Base-by-base conservation (phyloP, 352 stramenopile species). In the Pythium rhizo-oryzae region DNA sequence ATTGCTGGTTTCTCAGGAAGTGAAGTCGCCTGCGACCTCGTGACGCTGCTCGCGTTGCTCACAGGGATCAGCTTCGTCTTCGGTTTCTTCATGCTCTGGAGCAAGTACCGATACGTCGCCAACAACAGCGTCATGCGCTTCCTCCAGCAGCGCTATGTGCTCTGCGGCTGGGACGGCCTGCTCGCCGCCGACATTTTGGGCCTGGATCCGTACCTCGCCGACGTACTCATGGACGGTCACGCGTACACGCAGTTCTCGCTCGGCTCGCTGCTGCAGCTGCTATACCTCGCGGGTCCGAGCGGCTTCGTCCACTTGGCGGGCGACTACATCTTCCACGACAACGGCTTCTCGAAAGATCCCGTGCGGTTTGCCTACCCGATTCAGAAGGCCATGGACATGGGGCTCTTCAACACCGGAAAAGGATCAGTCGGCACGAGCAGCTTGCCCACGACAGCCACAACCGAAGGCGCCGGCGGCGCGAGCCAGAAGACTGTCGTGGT, bases 21-120 rank as follows among this genome's bases (percentile, higher is more conserved):
- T 33, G 81, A 89, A 58, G 78, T 86, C 59, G 75, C 85, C 39
- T 79, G 79, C 25, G 81, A 90, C 41, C 71, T 85, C 41, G 59
- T 71, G 12, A 59, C 79, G 4, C 63, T 87, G 24, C 61, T 84
- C 0, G 69, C 47, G 2, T 66, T 85, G 4, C 62, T 87, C 16
- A 75, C 68, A 35, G 37, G 75, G 24, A 53, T 24, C n/a, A 75
- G 78, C 3, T 16, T 53, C 8, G n/a, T 78, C 44, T 52, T 82
- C 9, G 65, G 73, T 0, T 52, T 63, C 9, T 21, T 69, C 8
- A 68, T 89, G 56, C 39, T 87, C 23, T 47, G 57, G 44, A 85
- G 76, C 5, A 69, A 69, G 24, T 87, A 84, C 57, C 62, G 67
- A 1, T 68, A 67, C 35, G 72, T 72, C 19, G 76, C 71, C 43